Evolutionary conservation across 768 basidiomycete genomes (phyloP).

Genomic region (Tylopilus rubrobrunneus): DNA sequence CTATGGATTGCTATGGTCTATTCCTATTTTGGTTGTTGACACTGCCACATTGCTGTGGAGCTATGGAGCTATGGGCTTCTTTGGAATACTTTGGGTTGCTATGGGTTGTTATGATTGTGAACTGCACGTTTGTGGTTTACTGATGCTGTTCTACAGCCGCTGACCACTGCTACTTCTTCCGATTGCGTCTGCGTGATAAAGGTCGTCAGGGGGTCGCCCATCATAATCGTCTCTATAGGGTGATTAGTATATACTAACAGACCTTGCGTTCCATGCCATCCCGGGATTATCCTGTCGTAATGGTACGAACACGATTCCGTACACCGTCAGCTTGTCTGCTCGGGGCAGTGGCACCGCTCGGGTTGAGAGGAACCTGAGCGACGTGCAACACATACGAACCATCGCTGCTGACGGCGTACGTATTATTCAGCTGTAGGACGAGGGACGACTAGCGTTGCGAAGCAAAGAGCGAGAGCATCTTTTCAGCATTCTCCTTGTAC

Average conservation of each 20-base stretch:
- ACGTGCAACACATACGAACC: constrained; percentile 79
- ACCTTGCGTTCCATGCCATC: constrained; percentile 57
- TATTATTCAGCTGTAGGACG: constrained; percentile 62
- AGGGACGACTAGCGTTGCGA: constrained; percentile 51
- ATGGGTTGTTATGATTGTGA: too few species aligned
- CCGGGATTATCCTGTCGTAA: constrained; percentile 59
- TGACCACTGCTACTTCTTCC: constrained; percentile 26
- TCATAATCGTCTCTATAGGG: constrained; percentile 36
- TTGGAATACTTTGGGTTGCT: too few species aligned
- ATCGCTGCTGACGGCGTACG: constrained; percentile 76
- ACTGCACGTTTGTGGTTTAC: too few species aligned
- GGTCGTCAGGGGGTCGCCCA: constrained; percentile 20
- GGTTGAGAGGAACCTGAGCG: constrained; percentile 76
- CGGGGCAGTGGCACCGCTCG: constrained; percentile 31
- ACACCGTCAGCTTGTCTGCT: constrained; percentile 19
- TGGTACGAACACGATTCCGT: constrained; percentile 60
- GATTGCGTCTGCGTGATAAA: constrained; percentile 22
- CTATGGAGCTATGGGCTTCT: too few species aligned
- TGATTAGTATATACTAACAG: constrained; percentile 36
- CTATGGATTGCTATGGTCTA: too few species aligned
- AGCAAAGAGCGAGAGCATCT: constrained; percentile 78
- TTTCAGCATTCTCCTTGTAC: constrained; percentile 86
- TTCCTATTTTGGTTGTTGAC: too few species aligned
- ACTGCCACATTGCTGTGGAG: too few species aligned
- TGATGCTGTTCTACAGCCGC: constrained; percentile 21